phyloP scores from a whole-genome alignment of 2,329 filamentous ascomycete species.

The Pleoardoris graminearum region DNA sequence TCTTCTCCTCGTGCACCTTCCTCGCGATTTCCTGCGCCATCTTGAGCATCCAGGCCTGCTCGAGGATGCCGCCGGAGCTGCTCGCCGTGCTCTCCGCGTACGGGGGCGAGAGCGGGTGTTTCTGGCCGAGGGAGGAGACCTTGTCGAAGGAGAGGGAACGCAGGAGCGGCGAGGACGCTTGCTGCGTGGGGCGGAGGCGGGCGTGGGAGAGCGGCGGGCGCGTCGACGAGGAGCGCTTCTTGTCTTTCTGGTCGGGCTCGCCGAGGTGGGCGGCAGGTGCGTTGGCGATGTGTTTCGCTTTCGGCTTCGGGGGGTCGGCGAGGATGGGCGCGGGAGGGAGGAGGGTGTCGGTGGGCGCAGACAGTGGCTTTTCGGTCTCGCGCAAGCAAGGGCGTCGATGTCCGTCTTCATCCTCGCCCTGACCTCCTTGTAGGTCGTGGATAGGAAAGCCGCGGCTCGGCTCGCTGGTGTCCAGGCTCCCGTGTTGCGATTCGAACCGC shows the following conservation, averaged over 20 bases:
- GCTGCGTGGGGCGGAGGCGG: slow-evolving; percentile 36
- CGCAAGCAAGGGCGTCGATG: too few species aligned
- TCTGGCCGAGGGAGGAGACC: slow-evolving; percentile 25
- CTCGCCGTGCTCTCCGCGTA: slow-evolving; percentile 27
- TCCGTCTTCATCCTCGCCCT: too few species aligned
- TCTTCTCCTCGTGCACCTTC: slow-evolving; percentile 85
- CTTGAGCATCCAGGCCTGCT: slow-evolving; percentile 87
- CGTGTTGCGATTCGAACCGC: slow-evolving; percentile 30
- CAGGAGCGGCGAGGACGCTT: slow-evolving; percentile 42
- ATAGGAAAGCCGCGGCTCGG: too few species aligned
- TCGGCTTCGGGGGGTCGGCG: slow-evolving; percentile 25
- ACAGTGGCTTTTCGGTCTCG: slow-evolving; percentile 14
- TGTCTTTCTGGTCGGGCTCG: slow-evolving; percentile 13
- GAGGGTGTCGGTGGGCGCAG: slow-evolving; percentile 22
- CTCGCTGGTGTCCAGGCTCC: slow-evolving; percentile 29
- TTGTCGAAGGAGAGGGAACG: slow-evolving; percentile 42
- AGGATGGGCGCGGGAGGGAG: slow-evolving; percentile 34
- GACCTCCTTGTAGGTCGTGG: too few species aligned
- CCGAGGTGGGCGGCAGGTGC: slow-evolving; percentile 5
- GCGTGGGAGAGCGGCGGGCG: slow-evolving; percentile 36
- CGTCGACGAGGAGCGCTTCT: slow-evolving; percentile 21
- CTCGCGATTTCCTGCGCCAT: slow-evolving; percentile 91
- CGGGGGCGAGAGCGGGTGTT: slow-evolving; percentile 24
- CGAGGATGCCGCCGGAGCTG: slow-evolving; percentile 61
- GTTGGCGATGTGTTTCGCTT: slow-evolving; percentile 28